phyloP scores from a whole-genome alignment of 2,329 filamentous ascomycete species.

The Epichloe amarillans region DNA sequence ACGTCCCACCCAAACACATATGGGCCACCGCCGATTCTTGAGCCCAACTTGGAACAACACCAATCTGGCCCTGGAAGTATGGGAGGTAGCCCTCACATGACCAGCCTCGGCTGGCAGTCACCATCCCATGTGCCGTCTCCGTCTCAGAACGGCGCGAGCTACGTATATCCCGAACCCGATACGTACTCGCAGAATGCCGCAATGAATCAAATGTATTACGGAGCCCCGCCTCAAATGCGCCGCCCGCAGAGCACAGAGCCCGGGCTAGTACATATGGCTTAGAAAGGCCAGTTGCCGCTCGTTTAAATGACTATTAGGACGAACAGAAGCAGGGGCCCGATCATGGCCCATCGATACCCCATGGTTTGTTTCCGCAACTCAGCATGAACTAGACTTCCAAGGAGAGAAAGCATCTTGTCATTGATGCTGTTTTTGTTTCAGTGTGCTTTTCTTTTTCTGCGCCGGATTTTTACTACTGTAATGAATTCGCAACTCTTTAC shows the following conservation, averaged over 20 bases:
- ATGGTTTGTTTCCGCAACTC: constrained; percentile 3
- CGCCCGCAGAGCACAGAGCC: constrained; percentile 66
- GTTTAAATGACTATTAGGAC: background rate
- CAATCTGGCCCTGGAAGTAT: constrained; percentile 54
- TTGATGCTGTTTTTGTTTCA: background rate
- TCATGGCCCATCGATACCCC: constrained; percentile 12
- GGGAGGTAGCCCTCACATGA: constrained; percentile 78
- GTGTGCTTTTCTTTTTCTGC: background rate
- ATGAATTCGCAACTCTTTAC: background rate
- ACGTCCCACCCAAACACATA: constrained; percentile 80
- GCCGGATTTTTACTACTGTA: background rate
- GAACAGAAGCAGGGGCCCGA: background rate
- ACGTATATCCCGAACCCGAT: constrained; percentile 76
- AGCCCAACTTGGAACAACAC: constrained; percentile 70
- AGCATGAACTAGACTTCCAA: background rate
- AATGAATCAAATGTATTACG: constrained; percentile 61
- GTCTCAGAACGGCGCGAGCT: constrained; percentile 52
- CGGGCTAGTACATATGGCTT: constrained; percentile 28
- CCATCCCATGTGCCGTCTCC: constrained; percentile 62
- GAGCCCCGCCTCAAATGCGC: constrained; percentile 48
- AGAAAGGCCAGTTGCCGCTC: constrained; percentile 11
- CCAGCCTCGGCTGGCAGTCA: constrained; percentile 71
- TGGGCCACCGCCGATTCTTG: constrained; percentile 71
- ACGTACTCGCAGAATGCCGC: constrained; percentile 47
- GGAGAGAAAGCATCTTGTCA: background rate